A percentile compares a stretch with the other conserved stretches of the same genome.
Evolutionary conservation across 2,329 filamentous ascomycete genomes (phyloP).

Genomic region (Tolypocladium amazonense): DNA sequence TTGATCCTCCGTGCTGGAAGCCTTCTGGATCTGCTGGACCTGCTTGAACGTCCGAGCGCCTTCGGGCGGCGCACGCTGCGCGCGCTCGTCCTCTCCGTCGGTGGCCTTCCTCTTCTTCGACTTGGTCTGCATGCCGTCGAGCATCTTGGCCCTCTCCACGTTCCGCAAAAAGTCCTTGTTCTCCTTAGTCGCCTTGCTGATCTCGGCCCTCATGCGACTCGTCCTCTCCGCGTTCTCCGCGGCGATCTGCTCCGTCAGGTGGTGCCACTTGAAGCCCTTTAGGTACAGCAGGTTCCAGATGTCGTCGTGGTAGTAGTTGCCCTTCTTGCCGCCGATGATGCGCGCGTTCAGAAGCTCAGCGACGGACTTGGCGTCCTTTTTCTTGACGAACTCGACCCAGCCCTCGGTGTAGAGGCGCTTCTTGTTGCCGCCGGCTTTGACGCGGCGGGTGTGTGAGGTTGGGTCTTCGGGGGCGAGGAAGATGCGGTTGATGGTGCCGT

Average conservation of each 20-base stretch:
- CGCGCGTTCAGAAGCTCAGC: slow-evolving; percentile 68
- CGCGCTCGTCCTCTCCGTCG: slow-evolving; percentile 9
- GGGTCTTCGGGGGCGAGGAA: slow-evolving; percentile 72
- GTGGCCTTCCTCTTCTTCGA: slow-evolving; percentile 30
- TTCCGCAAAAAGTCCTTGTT: slow-evolving; percentile 75
- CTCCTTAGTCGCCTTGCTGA: slow-evolving; percentile 63
- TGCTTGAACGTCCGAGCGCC: slow-evolving; percentile 51
- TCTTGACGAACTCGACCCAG: slow-evolving; percentile 74
- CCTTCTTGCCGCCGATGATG: slow-evolving; percentile 75
- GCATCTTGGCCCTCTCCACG: slow-evolving; percentile 69
- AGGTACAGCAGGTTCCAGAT: slow-evolving; percentile 79
- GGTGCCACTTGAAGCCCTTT: slow-evolving; percentile 73
- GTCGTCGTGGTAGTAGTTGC: slow-evolving; percentile 74
- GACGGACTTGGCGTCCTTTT: slow-evolving; percentile 66
- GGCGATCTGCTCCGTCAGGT: slow-evolving; percentile 66
- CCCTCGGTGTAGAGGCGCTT: slow-evolving; percentile 74
- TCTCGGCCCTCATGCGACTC: slow-evolving; percentile 67
- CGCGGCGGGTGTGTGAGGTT: slow-evolving; percentile 51
- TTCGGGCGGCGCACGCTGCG: slow-evolving; percentile 7
- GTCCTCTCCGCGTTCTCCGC: slow-evolving; percentile 72
- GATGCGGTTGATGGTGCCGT: slow-evolving; percentile 66
- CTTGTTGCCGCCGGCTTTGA: slow-evolving; percentile 70
- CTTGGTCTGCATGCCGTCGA: slow-evolving; percentile 60
- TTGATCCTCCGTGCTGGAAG: slow-evolving; percentile 31
- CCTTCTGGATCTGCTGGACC: slow-evolving; percentile 45